Evolutionary conservation across 345 rosid genomes (phyloP).

Genomic region (Adansonia digitata): DNA sequence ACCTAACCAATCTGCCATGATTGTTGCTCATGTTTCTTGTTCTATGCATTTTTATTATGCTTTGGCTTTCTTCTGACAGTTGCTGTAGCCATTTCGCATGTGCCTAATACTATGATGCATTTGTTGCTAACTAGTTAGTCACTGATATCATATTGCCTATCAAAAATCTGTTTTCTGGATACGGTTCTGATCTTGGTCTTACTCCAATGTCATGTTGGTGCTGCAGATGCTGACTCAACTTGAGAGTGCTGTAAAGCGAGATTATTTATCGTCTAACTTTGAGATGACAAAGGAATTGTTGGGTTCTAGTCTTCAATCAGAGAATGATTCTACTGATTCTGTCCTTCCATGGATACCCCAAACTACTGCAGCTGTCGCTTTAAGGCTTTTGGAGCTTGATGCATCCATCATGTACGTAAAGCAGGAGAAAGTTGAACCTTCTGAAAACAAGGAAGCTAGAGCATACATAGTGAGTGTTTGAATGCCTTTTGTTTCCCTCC

Average conservation of each 20-base stretch:
- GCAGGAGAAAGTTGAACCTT: constrained; percentile 56
- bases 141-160: not conserved
- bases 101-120: not conserved
- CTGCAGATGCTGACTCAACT: constrained; percentile 62
- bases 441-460: constrained; percentile 37
- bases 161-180: not conserved
- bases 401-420: constrained; percentile 48
- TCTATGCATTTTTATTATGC: constrained; percentile 3
- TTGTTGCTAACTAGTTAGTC: not conserved
- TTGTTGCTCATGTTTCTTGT: not conserved
- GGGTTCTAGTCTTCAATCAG: constrained; percentile 23
- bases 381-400: constrained; percentile 84
- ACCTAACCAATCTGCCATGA: not conserved
- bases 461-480: constrained; percentile 49
- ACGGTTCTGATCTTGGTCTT: not conserved
- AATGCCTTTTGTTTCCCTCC: not conserved
- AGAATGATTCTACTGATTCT: constrained; percentile 26
- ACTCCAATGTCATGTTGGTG: constrained; percentile 1
- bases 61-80: not conserved
- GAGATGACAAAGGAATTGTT: constrained; percentile 71
- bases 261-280: constrained; percentile 51
- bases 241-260: constrained; percentile 71
- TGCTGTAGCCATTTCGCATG: not conserved
- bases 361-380: constrained; percentile 75
- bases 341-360: constrained; percentile 93